phyloP scores from a whole-genome alignment of 768 basidiomycete species.

The Mycena capillaripes region DNA sequence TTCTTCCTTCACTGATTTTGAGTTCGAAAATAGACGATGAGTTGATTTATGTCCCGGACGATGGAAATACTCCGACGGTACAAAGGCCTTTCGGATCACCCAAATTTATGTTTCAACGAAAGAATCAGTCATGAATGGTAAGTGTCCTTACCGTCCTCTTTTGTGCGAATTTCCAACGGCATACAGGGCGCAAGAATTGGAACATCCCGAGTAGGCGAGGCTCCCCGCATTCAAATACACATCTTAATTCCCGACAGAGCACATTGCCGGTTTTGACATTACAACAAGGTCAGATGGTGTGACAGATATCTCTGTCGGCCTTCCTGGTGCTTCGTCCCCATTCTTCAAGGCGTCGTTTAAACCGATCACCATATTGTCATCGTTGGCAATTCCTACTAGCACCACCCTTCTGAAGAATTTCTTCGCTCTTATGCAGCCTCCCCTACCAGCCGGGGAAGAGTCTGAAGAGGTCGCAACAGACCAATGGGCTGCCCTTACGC shows the following conservation, averaged over 20 bases:
- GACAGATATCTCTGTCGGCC: slow-evolving; percentile 43
- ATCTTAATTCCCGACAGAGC: slow-evolving; percentile 39
- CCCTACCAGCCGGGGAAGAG: slow-evolving; percentile 39
- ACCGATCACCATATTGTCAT: slow-evolving; percentile 43
- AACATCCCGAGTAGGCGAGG: slow-evolving; percentile 49
- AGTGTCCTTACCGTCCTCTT: not conserved
- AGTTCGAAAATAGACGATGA: slow-evolving; percentile 45
- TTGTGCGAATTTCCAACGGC: not conserved
- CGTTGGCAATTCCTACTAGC: slow-evolving; percentile 40
- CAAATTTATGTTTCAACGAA: slow-evolving; percentile 52
- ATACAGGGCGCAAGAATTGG: slow-evolving; percentile 50
- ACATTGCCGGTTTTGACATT: slow-evolving; percentile 47
- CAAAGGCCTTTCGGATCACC: slow-evolving; percentile 46
- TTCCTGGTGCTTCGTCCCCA: slow-evolving; percentile 38
- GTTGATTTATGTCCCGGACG: slow-evolving; percentile 48
- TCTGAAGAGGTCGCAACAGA: slow-evolving; percentile 42
- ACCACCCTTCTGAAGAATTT: slow-evolving; percentile 34
- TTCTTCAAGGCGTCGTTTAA: slow-evolving; percentile 49
- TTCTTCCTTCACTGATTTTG: not conserved
- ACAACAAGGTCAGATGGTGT: slow-evolving; percentile 32
- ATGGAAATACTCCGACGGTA: slow-evolving; percentile 48
- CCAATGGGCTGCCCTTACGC: slow-evolving; percentile 38
- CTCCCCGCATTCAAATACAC: not conserved
- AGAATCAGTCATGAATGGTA: slow-evolving; percentile 48
- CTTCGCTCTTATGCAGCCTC: slow-evolving; percentile 39